Evolutionary conservation across 176 grass and related monocot genomes (phyloP), one percentile per base, ranked within the genome.

Genomic region (Alopecurus myosuroides): DNA sequence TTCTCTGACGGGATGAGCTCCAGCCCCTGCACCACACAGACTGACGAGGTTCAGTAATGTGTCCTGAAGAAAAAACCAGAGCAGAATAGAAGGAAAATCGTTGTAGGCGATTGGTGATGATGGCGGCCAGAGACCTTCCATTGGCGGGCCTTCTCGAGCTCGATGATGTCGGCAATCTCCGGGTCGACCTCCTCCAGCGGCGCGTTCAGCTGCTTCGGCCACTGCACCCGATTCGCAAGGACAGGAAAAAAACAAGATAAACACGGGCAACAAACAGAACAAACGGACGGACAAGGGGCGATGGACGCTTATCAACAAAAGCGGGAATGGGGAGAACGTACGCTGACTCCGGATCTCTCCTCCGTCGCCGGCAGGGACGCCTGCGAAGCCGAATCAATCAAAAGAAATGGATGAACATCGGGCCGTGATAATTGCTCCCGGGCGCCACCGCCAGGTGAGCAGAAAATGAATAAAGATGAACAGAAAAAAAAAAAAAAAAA

Each of bases 1-100:
- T 99, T 99, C 82, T 99, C 97, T 2, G 97, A 99, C 60, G 97
- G 97, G 70, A 99, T 99, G 86, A 99, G 92, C 90, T 99, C 97
- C 44, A 99, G 82, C 23, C 97, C 97, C 97, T 99, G 78, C 57
- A 79, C 34, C 76, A 63, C 42, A 66, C 79, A 26, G 81, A 36
- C 67, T 7, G 80, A 34, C 39, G 39, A 30, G 41, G 35, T 72
- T 85, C 81, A 84, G 35, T 29, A 85, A 42, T 31, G 26, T n/a
- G n/a, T 25, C 6, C 36, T 57, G 34, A 49, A 49, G 69, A 79
- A 71, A 19, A 23, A 53, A 26, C 12, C 12, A 20, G 1, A 52
- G 9, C 11, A 52, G n/a, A 2, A 26, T 14, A 36, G 58, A 58
- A 70, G 23, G 29, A 58, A 78, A 42, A 56, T 70, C 7, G 26